Conservation (phyloP, 1,284 basidiomycete genomes). For the Puccinia triticina region DNA sequence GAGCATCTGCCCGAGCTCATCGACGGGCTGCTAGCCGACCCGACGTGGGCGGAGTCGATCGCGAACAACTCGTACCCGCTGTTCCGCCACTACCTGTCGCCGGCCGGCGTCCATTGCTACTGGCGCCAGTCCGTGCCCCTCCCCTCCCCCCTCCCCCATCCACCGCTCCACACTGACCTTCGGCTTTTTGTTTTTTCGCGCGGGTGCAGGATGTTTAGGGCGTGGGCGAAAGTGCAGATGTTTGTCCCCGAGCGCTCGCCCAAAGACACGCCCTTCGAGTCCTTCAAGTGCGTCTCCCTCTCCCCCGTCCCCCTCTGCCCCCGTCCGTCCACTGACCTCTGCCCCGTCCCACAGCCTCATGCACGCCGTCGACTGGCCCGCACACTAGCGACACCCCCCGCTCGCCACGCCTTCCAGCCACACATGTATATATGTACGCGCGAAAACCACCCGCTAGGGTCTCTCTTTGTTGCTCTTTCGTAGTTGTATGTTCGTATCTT, state of each 20-base stretch:
- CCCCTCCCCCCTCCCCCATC: not conserved
- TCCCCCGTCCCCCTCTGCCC: not conserved
- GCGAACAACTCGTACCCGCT: slow-evolving; percentile 58
- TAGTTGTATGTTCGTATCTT: no score
- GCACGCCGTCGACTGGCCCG: not conserved
- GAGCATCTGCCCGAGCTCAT: slow-evolving; percentile 58
- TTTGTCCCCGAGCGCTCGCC: slow-evolving; percentile 55
- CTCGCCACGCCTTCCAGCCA: not conserved
- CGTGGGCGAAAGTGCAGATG: slow-evolving; percentile 55
- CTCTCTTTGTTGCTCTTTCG: no score
- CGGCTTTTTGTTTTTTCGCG: slow-evolving; percentile 55
- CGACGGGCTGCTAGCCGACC: slow-evolving; percentile 56
- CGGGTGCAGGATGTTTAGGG: slow-evolving; percentile 54
- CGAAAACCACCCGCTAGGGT: no score
- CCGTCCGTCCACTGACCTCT: not conserved
- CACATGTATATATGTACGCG: no score
- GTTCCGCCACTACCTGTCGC: slow-evolving; percentile 59
- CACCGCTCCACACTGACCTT: slow-evolving; percentile 52
- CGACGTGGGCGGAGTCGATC: slow-evolving; percentile 57
- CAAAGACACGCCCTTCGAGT: slow-evolving; percentile 45
- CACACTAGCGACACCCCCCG: not conserved
- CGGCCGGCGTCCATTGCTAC: slow-evolving; percentile 58
- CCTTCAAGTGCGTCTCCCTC: slow-evolving; percentile 34
- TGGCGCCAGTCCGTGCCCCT: slow-evolving; percentile 53
- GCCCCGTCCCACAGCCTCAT: not conserved